Conservation (phyloP, 371 early-diverging fungal species). For the Mucor mucedo region DNA sequence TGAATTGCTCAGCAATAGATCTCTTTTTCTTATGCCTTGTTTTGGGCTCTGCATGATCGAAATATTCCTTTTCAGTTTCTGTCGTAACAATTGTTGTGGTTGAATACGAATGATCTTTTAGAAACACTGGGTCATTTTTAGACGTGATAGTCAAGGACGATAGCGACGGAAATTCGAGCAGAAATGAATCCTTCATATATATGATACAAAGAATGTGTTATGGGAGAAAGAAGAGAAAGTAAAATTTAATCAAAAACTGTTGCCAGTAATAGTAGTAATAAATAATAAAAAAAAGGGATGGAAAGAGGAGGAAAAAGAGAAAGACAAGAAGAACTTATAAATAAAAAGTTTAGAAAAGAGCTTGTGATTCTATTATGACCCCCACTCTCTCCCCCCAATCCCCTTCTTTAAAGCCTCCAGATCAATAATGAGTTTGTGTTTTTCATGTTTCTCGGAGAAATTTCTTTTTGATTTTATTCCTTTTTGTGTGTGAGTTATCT, state of each 20-base stretch:
- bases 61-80: background rate
- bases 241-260: constrained; percentile 2
- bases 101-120: constrained; percentile 1
- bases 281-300: constrained; percentile 11
- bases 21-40: background rate
- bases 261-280: background rate
- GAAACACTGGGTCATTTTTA: constrained; percentile 15
- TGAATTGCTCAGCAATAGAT: constrained; percentile 8
- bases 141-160: constrained; percentile 27
- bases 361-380: constrained; percentile 8
- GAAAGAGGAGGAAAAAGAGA: constrained; percentile 19
- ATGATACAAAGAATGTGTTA: constrained; percentile 2
- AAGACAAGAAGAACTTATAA: constrained; percentile 4
- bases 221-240: constrained; percentile 1
- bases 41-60: background rate
- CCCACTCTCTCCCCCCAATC: constrained; percentile 3
- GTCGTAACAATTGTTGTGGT: background rate
- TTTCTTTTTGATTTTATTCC: background rate
- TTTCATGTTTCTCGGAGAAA: constrained; percentile 5
- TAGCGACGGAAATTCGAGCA: constrained; percentile 19
- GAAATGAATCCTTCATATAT: constrained; percentile 16
- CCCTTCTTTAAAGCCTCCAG: background rate
- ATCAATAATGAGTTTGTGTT: background rate
- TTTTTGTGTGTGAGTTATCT: too few relatives aligned
- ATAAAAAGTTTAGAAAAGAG: constrained; percentile 20